Percentiles rank a stretch among this genome's conserved stretches.
Evolutionary conservation across 2,329 filamentous ascomycete species (phyloP).

Genomic region (Colletotrichum godetiae): DNA sequence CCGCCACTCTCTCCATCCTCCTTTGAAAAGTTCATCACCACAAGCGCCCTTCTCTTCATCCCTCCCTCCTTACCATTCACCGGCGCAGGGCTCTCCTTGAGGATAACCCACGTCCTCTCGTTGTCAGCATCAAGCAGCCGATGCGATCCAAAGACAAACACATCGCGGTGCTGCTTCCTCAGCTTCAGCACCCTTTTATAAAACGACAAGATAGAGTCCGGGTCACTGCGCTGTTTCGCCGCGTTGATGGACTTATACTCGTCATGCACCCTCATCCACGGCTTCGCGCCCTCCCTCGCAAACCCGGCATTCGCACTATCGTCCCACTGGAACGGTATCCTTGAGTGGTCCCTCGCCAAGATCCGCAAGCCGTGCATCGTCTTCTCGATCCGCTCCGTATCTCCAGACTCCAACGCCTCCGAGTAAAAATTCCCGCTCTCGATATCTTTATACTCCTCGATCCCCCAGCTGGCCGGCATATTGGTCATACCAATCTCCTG

Average conservation of each 20-base stretch:
- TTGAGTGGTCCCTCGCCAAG: slow-evolving; percentile 71
- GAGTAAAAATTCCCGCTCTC: slow-evolving; percentile 64
- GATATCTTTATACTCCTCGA: slow-evolving; percentile 66
- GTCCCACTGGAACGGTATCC: slow-evolving; percentile 77
- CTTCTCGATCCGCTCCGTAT: slow-evolving; percentile 50
- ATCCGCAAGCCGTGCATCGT: slow-evolving; percentile 65
- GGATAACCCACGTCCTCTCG: slow-evolving; percentile 67
- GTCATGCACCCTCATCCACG: slow-evolving; percentile 78
- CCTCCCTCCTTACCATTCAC: slow-evolving; percentile 31
- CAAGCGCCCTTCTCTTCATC: slow-evolving; percentile 47
- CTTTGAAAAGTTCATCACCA: slow-evolving; percentile 60
- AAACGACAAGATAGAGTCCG: slow-evolving; percentile 65
- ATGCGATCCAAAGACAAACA: slow-evolving; percentile 73
- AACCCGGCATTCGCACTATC: slow-evolving; percentile 70
- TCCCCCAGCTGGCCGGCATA: slow-evolving; percentile 60
- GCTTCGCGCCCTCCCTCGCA: slow-evolving; percentile 54
- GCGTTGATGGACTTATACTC: slow-evolving; percentile 68
- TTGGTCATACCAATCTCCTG: slow-evolving; percentile 73
- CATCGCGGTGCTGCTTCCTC: slow-evolving; percentile 65
- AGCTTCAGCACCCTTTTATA: slow-evolving; percentile 65
- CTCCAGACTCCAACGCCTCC: slow-evolving; percentile 50
- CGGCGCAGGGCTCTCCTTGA: slow-evolving; percentile 48
- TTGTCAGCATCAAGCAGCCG: slow-evolving; percentile 61
- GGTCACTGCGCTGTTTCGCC: slow-evolving; percentile 56
- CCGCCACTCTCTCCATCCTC: slow-evolving; percentile 41